Percentiles rank a stretch among this genome's conserved stretches.
Conservation (phyloP, 139 green algal species). For the Gonium pectorale region DNA sequence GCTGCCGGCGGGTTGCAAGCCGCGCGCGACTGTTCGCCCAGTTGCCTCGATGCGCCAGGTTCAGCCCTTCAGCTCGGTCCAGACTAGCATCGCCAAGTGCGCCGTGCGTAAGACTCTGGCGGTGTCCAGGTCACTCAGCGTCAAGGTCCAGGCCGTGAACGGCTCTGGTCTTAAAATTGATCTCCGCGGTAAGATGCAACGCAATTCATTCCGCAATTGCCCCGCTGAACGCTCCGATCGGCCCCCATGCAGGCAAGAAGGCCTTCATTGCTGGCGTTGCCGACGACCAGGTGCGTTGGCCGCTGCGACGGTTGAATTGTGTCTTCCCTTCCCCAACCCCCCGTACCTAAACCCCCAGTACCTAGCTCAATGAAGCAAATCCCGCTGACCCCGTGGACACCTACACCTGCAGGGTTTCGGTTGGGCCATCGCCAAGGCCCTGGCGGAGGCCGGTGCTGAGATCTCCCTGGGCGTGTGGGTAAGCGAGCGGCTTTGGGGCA, state of each 20-base stretch:
- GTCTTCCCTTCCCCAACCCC: no score
- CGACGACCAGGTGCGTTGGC: conserved; percentile 94
- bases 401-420: conserved; percentile 83
- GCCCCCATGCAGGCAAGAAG: conserved; percentile 88
- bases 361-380: not conserved
- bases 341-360: no score
- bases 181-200: conserved; percentile 65
- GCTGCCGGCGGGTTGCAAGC: conserved; percentile 36
- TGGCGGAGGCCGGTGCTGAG: conserved; percentile 95
- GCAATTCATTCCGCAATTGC: not conserved
- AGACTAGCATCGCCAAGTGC: not conserved
- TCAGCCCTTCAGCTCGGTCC: not conserved
- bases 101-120: not conserved
- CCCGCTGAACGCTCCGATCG: not conserved
- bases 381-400: not conserved
- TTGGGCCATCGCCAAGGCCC: conserved; percentile 96
- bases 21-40: not conserved
- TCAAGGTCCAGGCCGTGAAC: conserved; percentile 44
- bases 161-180: conserved; percentile 71
- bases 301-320: no score
- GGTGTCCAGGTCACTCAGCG: conserved; percentile 30
- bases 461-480: conserved; percentile 98
- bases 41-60: conserved; percentile 1
- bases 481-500: conserved; percentile 51
- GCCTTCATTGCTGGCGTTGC: conserved; percentile 98